Evolutionary conservation across 1,284 basidiomycete genomes (phyloP).

Genomic region (Athelia sp.): DNA sequence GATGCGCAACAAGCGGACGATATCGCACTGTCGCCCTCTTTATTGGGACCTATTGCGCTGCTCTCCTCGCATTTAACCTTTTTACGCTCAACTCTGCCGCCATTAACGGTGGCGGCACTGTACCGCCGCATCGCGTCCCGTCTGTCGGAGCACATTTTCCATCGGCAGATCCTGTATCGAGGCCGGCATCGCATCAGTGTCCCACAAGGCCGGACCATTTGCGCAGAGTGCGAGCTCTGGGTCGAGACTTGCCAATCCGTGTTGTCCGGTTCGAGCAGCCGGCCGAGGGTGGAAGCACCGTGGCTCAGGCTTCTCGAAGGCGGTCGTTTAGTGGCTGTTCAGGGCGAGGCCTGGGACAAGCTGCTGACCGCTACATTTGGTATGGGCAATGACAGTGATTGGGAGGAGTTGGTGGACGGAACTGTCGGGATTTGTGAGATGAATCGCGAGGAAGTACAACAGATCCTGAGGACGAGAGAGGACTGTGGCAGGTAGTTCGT

Average conservation of each 20-base stretch:
- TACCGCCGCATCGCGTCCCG: slow-evolving; percentile 69
- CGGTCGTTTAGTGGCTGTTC: slow-evolving; percentile 54
- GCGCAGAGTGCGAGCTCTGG: slow-evolving; percentile 74
- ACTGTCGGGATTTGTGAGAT: slow-evolving; percentile 45
- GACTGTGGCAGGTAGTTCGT: slow-evolving; percentile 23
- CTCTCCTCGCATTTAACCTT: slow-evolving; percentile 69
- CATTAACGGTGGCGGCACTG: slow-evolving; percentile 45
- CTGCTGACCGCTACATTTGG: slow-evolving; percentile 43
- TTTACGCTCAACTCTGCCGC: slow-evolving; percentile 57
- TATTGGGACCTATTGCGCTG: slow-evolving; percentile 68
- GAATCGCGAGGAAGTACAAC: slow-evolving; percentile 46
- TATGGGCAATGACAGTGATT: slow-evolving; percentile 28
- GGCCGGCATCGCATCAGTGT: slow-evolving; percentile 49
- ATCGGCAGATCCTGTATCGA: slow-evolving; percentile 77
- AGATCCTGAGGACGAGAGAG: slow-evolving; percentile 43
- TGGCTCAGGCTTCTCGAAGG: slow-evolving; percentile 72
- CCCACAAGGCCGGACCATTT: slow-evolving; percentile 50
- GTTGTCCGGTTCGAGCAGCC: slow-evolving; percentile 37
- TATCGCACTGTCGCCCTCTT: slow-evolving; percentile 54
- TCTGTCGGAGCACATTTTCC: slow-evolving; percentile 70
- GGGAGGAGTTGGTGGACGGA: slow-evolving; percentile 36
- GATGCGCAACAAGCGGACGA: slow-evolving; percentile 28
- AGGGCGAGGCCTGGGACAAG: slow-evolving; percentile 38
- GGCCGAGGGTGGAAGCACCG: slow-evolving; percentile 54
- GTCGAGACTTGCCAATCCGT: slow-evolving; percentile 65